Base-by-base conservation (phyloP, 768 basidiomycete species). In the Clavulina sp. region DNA sequence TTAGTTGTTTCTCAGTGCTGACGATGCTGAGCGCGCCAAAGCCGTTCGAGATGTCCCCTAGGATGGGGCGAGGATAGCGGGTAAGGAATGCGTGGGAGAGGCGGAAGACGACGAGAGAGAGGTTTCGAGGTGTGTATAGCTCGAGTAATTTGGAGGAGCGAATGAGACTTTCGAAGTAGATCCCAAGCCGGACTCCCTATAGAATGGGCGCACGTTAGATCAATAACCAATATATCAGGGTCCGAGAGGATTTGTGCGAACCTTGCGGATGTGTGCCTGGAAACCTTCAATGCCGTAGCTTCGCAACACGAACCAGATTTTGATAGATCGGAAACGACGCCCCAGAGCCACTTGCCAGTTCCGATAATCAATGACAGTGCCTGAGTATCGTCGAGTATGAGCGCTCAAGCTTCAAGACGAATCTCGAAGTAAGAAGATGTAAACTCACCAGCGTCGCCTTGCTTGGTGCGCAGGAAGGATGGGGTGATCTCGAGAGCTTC, bases 231-330 rank as follows among this genome's bases (percentile, higher is more conserved):
- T 50, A 24, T 5, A 24, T 19, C 13, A 24, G 13, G 43, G 9
- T 46, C 7, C 9, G 16, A 19, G 31, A 26, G 23, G 2, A 29
- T 29, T 4, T 5, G 16, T 13, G 49, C 16, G 28, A 56, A 80
- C 80, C 59, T 69, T 71, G 56, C 80, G 75, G 40, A 93, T 80
- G 60, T 93, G 78, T 13, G 65, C 69, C 54, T 76, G 77, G 68
- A 92, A 91, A 0, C 91, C 89, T 47, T 78, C 67, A 13, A 76
- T 72, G 4, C 91, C 89, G 57, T 73, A 92, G 55, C 81, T 81
- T 13, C 89, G 74, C 46, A 95, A 66, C 26, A 92, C 84, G 62
- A 93, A 95, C 87, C 87, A 93, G 5, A 95, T 57, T 62, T 95
- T 93, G 56, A 92, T 70, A 23, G 86, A 83, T 34, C 92, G 74